Base-by-base conservation (phyloP, 768 basidiomycete genomes). In the Rhodotorula kratochvilovae region DNA sequence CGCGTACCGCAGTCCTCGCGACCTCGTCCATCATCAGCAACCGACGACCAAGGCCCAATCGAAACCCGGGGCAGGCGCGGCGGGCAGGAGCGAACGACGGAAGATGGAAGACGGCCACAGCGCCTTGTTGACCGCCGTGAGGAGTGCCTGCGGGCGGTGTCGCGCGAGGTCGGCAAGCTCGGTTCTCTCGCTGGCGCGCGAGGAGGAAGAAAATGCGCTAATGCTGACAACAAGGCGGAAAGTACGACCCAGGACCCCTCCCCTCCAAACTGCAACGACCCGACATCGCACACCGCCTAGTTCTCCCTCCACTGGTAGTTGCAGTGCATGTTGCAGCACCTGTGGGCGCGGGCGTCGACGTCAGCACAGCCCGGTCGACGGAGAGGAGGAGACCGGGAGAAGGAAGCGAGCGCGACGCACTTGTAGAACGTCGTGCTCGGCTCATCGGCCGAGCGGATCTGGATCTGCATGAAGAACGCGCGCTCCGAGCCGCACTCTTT, bases 381-480 rank as follows among this genome's bases (percentile, higher is more conserved):
- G 21, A 6, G 35, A 11, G 21, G 39, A 58, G 39, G 25, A 10
- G 39, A 16, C 5, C 19, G 35, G 31, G n/a, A 25, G 58, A 21
- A 1, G 42, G 10, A 50, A 42, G 29, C 16, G n/a, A 8, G 8
- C 10, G 17, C 5, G 31, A 65, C 71, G 31, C 48, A 76, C 77
- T 73, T 70, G 70, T 76, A 79, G 70, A 79, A 79, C 12, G 77
- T 79, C 43, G 78, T 79, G 39, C 61, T 69, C n/a, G 78, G 77
- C 64, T 78, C 77, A 61, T 78, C 77, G 39, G 72, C 70, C 29
- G 66, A 68, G 10, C 95, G 83, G 71, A 97, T 99, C 80, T 99
- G 96, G 23, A 98, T 83, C 82, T 97, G 93, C 79, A 93, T 91
- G 82, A 90, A 99, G 81, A 93, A 97, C 8, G 95, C 94, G 59